Evolutionary conservation across 306 rosid genomes (phyloP), one percentile per base, ranked within the genome.

Genomic region (Pyrus communis): DNA sequence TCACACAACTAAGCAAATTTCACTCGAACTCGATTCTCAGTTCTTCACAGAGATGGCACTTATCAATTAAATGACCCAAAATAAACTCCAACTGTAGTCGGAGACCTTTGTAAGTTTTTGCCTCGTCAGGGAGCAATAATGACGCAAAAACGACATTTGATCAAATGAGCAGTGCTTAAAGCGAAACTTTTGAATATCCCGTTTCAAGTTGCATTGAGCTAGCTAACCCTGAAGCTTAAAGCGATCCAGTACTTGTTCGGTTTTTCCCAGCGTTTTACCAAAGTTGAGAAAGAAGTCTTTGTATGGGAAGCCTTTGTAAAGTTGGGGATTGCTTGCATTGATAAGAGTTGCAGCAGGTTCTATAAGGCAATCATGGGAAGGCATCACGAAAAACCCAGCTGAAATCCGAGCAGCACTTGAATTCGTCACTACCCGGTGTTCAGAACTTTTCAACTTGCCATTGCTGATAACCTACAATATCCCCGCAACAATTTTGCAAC

Each of bases 311-410:
- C 46, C 30, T 7, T 70, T 70, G 55, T 51, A 51, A 22, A 70
- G 11, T 51, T 52, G 63, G 63, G 75, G 75, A 52, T 28, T 70
- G 45, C 75, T 51, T 70, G 45, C 75, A 30, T 51, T 70, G 21
- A 70, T 30, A 52, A 70, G 75, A 70, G 63, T 45, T 30, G 17
- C 9, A 28, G 75, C 75, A 51, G 63, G 75, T 51, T 70, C 19
- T 70, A 30, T 4, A 70, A 51, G 46, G 28, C 63, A 70, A 21
- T 71, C 65, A 5, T 11, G 11, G 30, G 75, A 33, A 71, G 75
- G 75, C 25, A 60, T 60, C 40, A 54, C 7, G 65, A 71, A 70
- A 70, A 71, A 71, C 58, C 64, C 75, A 54, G n/a, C 75, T 30
- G 75, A 71, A 11, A 25, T 71, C 49, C 65, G 22, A 71, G 51